Conservation (phyloP, 2,329 filamentous ascomycete species). For the Colletotrichum neosansevieriae region DNA sequence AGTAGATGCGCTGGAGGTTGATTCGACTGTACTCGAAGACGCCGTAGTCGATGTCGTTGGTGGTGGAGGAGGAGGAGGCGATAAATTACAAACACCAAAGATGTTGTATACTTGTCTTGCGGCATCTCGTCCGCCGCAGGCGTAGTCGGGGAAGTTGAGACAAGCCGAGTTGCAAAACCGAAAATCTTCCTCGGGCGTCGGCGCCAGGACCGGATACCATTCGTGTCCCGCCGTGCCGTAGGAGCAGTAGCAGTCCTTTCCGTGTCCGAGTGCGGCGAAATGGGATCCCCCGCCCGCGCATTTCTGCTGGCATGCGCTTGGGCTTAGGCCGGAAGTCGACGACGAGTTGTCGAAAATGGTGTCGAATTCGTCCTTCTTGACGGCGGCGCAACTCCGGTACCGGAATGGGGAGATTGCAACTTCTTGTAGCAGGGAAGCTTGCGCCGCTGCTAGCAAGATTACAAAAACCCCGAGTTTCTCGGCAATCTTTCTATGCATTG, state of each 20-base stretch:
- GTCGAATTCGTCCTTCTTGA: neutral
- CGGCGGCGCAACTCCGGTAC: neutral
- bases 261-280: neutral
- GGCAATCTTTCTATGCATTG: too few species aligned
- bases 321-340: neutral
- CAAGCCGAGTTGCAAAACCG: neutral
- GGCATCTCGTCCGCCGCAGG: neutral
- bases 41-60: neutral
- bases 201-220: constrained; percentile 1
- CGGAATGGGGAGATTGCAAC: neutral
- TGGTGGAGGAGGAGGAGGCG: neutral
- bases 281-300: neutral
- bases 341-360: neutral
- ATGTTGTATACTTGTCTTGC: neutral
- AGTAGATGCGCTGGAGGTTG: neutral
- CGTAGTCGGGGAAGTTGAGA: neutral
- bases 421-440: neutral
- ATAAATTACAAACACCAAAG: neutral
- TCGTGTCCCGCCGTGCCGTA: constrained; percentile 6
- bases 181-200: neutral
- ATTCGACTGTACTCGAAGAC: neutral
- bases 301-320: neutral
- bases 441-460: neutral
- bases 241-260: constrained; percentile 8
- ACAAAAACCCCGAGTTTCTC: too few species aligned